Base-by-base conservation (phyloP, 306 rosid genomes). In the Acacia crassicarpa region DNA sequence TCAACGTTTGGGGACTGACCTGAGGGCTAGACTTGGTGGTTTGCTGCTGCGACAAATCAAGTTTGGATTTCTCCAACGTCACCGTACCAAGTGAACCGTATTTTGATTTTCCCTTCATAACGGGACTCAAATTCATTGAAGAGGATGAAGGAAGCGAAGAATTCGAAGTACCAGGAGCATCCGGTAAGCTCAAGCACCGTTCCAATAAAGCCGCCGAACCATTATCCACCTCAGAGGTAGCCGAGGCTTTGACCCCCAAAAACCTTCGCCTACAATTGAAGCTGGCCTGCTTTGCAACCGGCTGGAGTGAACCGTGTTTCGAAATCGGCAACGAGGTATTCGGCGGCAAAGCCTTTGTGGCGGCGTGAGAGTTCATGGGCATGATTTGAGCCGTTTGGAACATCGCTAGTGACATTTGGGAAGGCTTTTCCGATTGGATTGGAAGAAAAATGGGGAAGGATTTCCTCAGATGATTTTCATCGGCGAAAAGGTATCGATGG, bases 11-110 rank as follows among this genome's bases (percentile, higher is more conserved):
- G 58, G 19, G 19, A 87, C 86, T 49, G 67, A 89, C 99, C 97
- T 95, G 92, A 16, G 97, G 97, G 74, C 93, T 81, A 67, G 97
- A 87, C 87, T 14, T 67, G 40, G 92, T 82, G 40, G 92, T 82
- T 77, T 93, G 93, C 90, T 92, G 88, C 88, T 93, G 96, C 10
- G 94, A 3, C 40, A 83, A 10, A 83, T 95, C 96, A 40, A 95
- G 91, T 87, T 95, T 95, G 2, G 92, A 84, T 87, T 95, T 95
- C 86, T 95, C 99, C 76, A 95, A 87, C 14, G 99, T 95, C 61
- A 87, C 97, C 17, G 99, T 66, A 49, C 97, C 94, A 9, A 88
- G 58, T n/a, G 98, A 25, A 78, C 99, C 93, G 79, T 62, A 89
- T 83, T 30, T 30, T 30, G 32, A 30, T 30, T 93, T 72, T 0